These are phyloP conservation scores for Coemansia sp. DNA, from an alignment of 192 early-diverging fungal genomes.

Conservation along the genomic window DNA sequence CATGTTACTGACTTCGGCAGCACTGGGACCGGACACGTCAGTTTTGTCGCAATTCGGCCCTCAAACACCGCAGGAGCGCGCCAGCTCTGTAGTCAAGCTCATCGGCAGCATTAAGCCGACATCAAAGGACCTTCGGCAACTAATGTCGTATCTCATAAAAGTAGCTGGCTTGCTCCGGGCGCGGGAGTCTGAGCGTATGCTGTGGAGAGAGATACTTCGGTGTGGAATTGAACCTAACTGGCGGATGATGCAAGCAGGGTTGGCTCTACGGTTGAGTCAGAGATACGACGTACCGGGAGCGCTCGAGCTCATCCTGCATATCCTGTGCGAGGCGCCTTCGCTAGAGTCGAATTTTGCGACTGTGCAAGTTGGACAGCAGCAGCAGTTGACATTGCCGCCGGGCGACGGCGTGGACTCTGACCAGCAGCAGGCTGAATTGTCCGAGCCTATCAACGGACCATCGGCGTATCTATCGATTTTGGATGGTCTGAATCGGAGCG, in stretches of 20 bases:
- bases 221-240: constrained; percentile 24
- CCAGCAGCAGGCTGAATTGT: background rate
- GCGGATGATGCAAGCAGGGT: constrained; percentile 17
- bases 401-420: background rate
- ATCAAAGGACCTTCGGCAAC: background rate
- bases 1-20: constrained; percentile 18
- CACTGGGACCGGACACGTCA: constrained; percentile 28
- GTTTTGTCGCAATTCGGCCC: constrained; percentile 23
- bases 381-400: background rate
- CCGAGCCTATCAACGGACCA: constrained; percentile 11
- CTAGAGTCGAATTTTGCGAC: background rate
- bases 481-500: constrained; percentile 34
- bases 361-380: background rate
- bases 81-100: constrained; percentile 12
- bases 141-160: constrained; percentile 31
- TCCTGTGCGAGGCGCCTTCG: constrained; percentile 15
- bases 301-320: constrained; percentile 24
- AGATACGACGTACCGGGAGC: constrained; percentile 14
- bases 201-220: constrained; percentile 46
- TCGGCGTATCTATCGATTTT: constrained; percentile 34
- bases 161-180: constrained; percentile 22
- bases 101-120: constrained; percentile 1
- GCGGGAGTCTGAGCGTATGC: constrained; percentile 14
- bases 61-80: constrained; percentile 21
- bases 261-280: constrained; percentile 19